Conservation (phyloP, 2,329 filamentous ascomycete genomes). For the Endocalyx cinctus region DNA sequence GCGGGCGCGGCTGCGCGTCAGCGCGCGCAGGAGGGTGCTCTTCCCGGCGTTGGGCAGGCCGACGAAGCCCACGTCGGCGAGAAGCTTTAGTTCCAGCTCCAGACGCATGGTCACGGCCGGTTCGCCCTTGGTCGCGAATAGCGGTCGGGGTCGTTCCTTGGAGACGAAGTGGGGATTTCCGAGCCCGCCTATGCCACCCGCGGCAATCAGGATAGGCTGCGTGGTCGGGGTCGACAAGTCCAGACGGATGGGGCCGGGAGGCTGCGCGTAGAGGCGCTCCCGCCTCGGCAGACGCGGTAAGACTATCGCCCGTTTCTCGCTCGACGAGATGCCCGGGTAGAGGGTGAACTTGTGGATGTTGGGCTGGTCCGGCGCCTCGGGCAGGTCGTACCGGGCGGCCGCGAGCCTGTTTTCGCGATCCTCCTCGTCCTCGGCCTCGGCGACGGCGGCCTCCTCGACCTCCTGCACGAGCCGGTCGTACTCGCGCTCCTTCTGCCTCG, state of each 20-base stretch:
- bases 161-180: slow-evolving; percentile 93
- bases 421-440: slow-evolving; percentile 37
- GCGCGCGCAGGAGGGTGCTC: slow-evolving; percentile 79
- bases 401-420: slow-evolving; percentile 14
- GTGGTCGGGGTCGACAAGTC: slow-evolving; percentile 75
- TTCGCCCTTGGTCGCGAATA: slow-evolving; percentile 86
- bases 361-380: slow-evolving; percentile 32
- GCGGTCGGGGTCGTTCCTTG: slow-evolving; percentile 67
- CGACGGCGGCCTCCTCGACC: slow-evolving; percentile 32
- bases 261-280: slow-evolving; percentile 59
- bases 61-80: slow-evolving; percentile 92
- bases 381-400: slow-evolving; percentile 23
- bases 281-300: slow-evolving; percentile 50
- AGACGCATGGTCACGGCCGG: slow-evolving; percentile 72
- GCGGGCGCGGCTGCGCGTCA: slow-evolving; percentile 84
- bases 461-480: slow-evolving; percentile 21
- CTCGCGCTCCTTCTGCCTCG: slow-evolving; percentile 31
- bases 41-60: slow-evolving; percentile 96
- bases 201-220: slow-evolving; percentile 77
- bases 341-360: slow-evolving; percentile 74
- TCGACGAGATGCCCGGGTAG: slow-evolving; percentile 71
- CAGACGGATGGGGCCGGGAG: slow-evolving; percentile 65
- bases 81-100: slow-evolving; percentile 86
- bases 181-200: slow-evolving; percentile 82
- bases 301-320: slow-evolving; percentile 55